Evolutionary conservation across 1,284 basidiomycete genomes (phyloP).

Genomic region (Pseudozyma tsukubaensis): DNA sequence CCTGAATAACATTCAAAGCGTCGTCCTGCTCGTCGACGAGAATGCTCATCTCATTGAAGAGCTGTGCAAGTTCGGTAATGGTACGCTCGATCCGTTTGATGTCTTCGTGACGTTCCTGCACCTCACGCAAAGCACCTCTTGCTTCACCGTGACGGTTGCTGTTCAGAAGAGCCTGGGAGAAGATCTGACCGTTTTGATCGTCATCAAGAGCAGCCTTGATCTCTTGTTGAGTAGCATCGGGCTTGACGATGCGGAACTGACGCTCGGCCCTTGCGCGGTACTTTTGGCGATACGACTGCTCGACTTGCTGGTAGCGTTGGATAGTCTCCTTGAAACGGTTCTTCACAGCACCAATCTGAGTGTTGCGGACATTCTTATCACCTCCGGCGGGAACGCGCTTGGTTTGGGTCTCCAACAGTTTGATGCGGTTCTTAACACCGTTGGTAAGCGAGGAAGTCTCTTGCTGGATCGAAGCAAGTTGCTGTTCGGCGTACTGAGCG

Average conservation of each 20-base stretch:
- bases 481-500: conserved; percentile 64
- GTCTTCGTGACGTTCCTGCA: conserved; percentile 89
- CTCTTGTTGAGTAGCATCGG: conserved; percentile 86
- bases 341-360: conserved; percentile 73
- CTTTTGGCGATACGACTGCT: conserved; percentile 90
- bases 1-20: conserved; percentile 64
- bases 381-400: conserved; percentile 53
- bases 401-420: conserved; percentile 60
- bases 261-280: conserved; percentile 94
- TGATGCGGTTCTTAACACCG: conserved; percentile 66
- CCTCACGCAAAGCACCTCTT: conserved; percentile 85
- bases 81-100: conserved; percentile 88
- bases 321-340: conserved; percentile 71
- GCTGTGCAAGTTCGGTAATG: conserved; percentile 84
- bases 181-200: conserved; percentile 82
- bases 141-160: conserved; percentile 87
- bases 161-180: conserved; percentile 82
- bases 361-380: conserved; percentile 69
- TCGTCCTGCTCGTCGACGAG: conserved; percentile 68
- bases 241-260: conserved; percentile 94
- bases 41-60: conserved; percentile 79
- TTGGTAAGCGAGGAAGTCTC: conserved; percentile 65
- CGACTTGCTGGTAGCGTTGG: conserved; percentile 81
- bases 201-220: conserved; percentile 78
- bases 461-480: conserved; percentile 56